Base-by-base conservation (phyloP, 1,284 basidiomycete genomes). In the Ceratobasidium sp. region DNA sequence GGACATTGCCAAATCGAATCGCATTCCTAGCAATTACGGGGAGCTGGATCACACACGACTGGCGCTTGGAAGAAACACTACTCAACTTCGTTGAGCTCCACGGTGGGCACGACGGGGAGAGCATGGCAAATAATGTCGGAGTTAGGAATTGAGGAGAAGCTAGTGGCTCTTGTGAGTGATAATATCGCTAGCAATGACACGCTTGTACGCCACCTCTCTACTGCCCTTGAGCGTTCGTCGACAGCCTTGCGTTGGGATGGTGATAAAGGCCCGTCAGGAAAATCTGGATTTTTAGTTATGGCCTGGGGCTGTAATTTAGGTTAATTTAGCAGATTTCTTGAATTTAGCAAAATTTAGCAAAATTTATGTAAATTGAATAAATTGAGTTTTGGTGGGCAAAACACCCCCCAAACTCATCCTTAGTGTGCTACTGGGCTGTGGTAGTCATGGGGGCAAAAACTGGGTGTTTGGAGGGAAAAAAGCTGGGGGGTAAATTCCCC, bases 71-170 rank as follows among this genome's bases (percentile, higher is more conserved):
- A 12, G 69, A 74, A 48, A 48, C 64, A n/a, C 61, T 78, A 7
- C 77, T 78, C 0, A 61, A 78, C 33, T 78, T 65, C 62, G 46
- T 65, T 9, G 70, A 74, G 71, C 52, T 78, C 17, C 23, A 65
- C 2, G 69, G 70, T 33, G 33, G 61, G 44, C 70, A 78, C 28
- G 52, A 42, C 56, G 77, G 77, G 23, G n/a, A 66, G 44, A 61
- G 66, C 28, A 75, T 78, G 61, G 57, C 61, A 40, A 52, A 56
- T 61, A 2, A 15, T 78, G 17, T 9, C 13, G 0, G 71, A 78
- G 69, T 28, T 68, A 1, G 48, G 48, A 6, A 56, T 68, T 17
- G 33, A 50, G 20, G 66, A 68, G 12, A 68, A 68, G n/a, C 10
- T 68, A 5, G 23, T 68, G 15, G 52, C 66, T 6, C 66, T 54